These are phyloP conservation scores for Zostera marina DNA, from an alignment of 116 monocot genomes.

Conservation along the genomic window DNA sequence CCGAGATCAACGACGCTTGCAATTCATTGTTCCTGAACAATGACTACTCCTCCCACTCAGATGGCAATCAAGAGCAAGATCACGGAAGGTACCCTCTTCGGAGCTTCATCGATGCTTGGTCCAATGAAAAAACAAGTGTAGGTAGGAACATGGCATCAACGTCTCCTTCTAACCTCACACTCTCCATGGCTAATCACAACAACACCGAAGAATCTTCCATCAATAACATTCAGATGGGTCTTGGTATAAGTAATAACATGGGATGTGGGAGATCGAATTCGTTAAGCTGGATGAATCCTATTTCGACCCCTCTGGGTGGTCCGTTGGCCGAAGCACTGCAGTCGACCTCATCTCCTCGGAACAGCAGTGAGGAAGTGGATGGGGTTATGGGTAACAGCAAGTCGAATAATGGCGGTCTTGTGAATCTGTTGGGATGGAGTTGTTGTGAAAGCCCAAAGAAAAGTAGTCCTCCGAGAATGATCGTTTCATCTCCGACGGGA, in stretches of 20 bases:
- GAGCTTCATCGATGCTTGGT: slow-evolving; percentile 39
- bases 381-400: not conserved
- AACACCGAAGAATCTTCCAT: not conserved
- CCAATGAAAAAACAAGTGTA: slow-evolving; percentile 1
- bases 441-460: slow-evolving; percentile 5
- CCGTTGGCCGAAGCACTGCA: slow-evolving; percentile 35
- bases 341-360: slow-evolving; percentile 6
- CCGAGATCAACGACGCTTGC: slow-evolving; percentile 11
- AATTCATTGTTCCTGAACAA: slow-evolving; percentile 11
- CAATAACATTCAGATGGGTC: slow-evolving; percentile 17
- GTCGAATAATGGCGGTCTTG: slow-evolving; percentile 1
- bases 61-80: slow-evolving; percentile 2
- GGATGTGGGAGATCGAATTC: slow-evolving; percentile 7
- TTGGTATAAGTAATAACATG: slow-evolving; percentile 6
- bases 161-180: slow-evolving; percentile 21
- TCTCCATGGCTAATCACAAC: slow-evolving; percentile 17
- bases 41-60: slow-evolving; percentile 4
- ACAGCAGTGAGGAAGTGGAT: not conserved
- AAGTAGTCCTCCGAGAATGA: slow-evolving; percentile 11
- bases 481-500: slow-evolving; percentile 25
- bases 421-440: slow-evolving; percentile 4
- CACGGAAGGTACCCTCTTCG: slow-evolving; percentile 9
- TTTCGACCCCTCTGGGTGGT: slow-evolving; percentile 9
- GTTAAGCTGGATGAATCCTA: slow-evolving; percentile 7
- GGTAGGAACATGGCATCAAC: not conserved